Evolutionary conservation across 2,329 filamentous ascomycete genomes (phyloP), one percentile per base, ranked within the genome.

Genomic region (Trichoderma lentiforme): DNA sequence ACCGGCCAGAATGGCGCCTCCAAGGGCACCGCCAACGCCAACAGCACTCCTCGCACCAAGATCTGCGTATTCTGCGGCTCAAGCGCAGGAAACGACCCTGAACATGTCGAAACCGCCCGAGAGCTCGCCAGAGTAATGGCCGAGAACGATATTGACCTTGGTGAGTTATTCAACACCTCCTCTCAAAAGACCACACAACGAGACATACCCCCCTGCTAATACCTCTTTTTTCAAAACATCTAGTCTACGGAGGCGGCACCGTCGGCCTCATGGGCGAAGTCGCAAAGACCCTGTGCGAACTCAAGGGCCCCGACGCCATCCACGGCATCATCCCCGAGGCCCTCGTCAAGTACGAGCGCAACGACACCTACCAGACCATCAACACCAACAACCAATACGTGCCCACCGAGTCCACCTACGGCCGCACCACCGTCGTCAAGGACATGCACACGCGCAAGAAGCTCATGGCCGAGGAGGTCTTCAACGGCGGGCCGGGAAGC

Each of bases 401-500:
- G 9, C 90, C 92, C 63, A 89, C 91, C 72, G 86, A 90, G 79
- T 78, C 83, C 5, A 81, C 90, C 5, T 99, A 93, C 80, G 96
- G 96, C 11, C 85, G 87, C 57, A 98, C 94, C 14, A 98, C 94
- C 0, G 90, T 98, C 9, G 96, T 98, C 32, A 87, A 90, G 76
- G 94, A 98, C 80, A 99, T 99, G 96, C 96, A 99, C 83, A 95
- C 93, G 56, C 90, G 96, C 74, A 99, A 99, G 86, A 90, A 92
- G 76, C 87, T 96, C 84, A 98, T 99, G 96, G 95, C 95, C 7
- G 86, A 90, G 77, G 92, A 95, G 81, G 94, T 98, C 18, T 88
- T 97, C 28, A 87, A 89, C 24, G 94, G 94, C 30, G 95, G 92
- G 0, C 90, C 91, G 0, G 95, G 95, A 1, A 92, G 90, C 71